These are phyloP conservation scores for Globisporangium emineosum DNA, from an alignment of 352 stramenopile species.

Conservation along the genomic window DNA sequence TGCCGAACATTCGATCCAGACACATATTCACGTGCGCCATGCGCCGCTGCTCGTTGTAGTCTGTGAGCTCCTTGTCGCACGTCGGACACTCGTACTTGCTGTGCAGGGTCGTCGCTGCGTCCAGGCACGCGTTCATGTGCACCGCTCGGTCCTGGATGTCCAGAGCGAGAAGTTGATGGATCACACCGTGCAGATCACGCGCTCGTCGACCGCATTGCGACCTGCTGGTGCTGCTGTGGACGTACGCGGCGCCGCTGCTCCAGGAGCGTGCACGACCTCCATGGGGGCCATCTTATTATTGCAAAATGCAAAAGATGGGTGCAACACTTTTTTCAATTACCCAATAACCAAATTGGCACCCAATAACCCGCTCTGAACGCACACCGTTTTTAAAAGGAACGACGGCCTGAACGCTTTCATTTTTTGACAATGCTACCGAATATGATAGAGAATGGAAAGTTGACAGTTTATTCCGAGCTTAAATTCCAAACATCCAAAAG, in stretches of 20 bases:
- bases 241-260: neutral
- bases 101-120: slow-evolving; percentile 26
- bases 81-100: slow-evolving; percentile 49
- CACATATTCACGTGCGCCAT: slow-evolving; percentile 69
- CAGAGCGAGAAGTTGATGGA: slow-evolving; percentile 51
- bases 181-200: slow-evolving; percentile 54
- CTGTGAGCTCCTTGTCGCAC: slow-evolving; percentile 50
- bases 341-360: too few species aligned
- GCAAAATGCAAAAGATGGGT: too few species aligned
- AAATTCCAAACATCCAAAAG: too few species aligned
- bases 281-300: too few species aligned
- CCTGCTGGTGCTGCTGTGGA: neutral
- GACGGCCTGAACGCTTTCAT: too few species aligned
- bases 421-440: too few species aligned
- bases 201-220: slow-evolving; percentile 10
- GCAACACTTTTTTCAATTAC: too few species aligned
- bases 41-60: slow-evolving; percentile 65
- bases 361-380: too few species aligned
- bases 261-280: slow-evolving; percentile 18
- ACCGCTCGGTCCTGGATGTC: slow-evolving; percentile 44
- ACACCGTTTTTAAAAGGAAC: too few species aligned
- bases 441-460: too few species aligned
- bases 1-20: slow-evolving; percentile 35
- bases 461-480: too few species aligned
- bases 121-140: slow-evolving; percentile 80